phyloP scores from a whole-genome alignment of 1,139 yeast genomes.

The Yamadazyma friedrichii region DNA sequence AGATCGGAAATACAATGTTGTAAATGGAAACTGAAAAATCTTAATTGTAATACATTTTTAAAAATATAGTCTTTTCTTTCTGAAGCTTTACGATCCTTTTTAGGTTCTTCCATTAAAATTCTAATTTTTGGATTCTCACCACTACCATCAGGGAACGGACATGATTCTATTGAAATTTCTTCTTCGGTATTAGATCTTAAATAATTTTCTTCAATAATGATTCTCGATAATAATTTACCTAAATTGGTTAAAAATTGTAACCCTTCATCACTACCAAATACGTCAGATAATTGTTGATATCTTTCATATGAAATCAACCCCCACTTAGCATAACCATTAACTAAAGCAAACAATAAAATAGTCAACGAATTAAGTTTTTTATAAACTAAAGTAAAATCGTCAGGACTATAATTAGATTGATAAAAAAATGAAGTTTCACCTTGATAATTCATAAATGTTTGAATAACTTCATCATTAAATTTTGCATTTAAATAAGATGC shows the following conservation, averaged over 20 bases:
- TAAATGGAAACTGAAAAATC: constrained; percentile 49
- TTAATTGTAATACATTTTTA: constrained; percentile 59
- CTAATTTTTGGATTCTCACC: constrained; percentile 36
- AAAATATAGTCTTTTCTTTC: constrained; percentile 50
- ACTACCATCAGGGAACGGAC: constrained; percentile 26
- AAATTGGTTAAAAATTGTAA: constrained; percentile 28
- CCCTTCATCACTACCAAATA: constrained; percentile 38
- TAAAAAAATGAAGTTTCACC: constrained; percentile 27
- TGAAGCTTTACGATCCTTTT: constrained; percentile 20
- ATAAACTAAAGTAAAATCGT: constrained; percentile 33
- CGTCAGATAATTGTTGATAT: constrained; percentile 43
- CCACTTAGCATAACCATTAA: constrained; percentile 56
- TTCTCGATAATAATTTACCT: constrained; percentile 46
- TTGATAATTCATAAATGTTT: constrained; percentile 19
- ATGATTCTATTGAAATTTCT: constrained; percentile 46
- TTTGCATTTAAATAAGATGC: constrained; percentile 15
- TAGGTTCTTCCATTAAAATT: constrained; percentile 34
- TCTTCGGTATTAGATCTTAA: constrained; percentile 48
- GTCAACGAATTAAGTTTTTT: constrained; percentile 30
- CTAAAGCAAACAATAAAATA: constrained; percentile 39
- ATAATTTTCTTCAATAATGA: constrained; percentile 55
- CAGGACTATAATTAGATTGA: constrained; percentile 25
- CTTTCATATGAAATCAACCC: constrained; percentile 49
- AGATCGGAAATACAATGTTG: constrained; percentile 49
- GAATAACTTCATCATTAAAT: constrained; percentile 17